Evolutionary conservation across 1,284 basidiomycete genomes (phyloP).

Genomic region (Waitea zeae): DNA sequence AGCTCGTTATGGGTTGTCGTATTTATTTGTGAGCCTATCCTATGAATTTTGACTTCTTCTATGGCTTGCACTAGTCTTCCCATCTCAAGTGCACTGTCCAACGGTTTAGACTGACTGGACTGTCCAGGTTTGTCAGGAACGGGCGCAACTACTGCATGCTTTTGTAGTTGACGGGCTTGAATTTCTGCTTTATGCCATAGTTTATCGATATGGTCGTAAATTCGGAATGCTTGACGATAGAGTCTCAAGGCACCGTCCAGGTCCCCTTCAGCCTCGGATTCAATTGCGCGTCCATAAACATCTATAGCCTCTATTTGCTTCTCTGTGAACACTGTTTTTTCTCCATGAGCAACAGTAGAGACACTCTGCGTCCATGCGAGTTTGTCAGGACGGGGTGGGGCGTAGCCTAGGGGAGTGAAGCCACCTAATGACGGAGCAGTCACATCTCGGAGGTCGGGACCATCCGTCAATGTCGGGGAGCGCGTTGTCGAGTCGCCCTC

Average conservation of each 20-base stretch:
- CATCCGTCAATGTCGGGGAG: background rate
- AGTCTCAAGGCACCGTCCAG: slow-evolving; percentile 58
- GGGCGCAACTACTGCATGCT: too few species aligned
- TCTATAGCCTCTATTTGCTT: slow-evolving; percentile 32
- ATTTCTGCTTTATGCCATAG: slow-evolving; percentile 37
- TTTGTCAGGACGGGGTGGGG: background rate
- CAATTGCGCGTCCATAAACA: slow-evolving; percentile 52
- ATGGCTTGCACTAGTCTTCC: too few species aligned
- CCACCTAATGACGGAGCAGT: background rate
- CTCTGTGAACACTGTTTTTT: slow-evolving; percentile 2
- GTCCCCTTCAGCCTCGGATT: slow-evolving; percentile 54
- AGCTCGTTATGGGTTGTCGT: too few species aligned
- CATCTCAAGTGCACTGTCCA: too few species aligned
- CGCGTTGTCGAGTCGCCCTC: slow-evolving; percentile 3
- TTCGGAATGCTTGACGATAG: slow-evolving; percentile 66
- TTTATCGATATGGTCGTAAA: slow-evolving; percentile 52
- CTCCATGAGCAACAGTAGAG: background rate
- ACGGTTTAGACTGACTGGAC: too few species aligned
- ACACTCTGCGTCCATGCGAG: background rate
- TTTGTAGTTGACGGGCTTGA: too few species aligned
- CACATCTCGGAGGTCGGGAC: background rate
- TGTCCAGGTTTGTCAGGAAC: too few species aligned
- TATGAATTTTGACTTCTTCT: too few species aligned
- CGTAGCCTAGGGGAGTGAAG: background rate
- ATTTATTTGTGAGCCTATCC: too few species aligned